Evolutionary conservation across 2,329 filamentous ascomycete species (phyloP).

Genomic region (Scleromitrula shiraiana): DNA sequence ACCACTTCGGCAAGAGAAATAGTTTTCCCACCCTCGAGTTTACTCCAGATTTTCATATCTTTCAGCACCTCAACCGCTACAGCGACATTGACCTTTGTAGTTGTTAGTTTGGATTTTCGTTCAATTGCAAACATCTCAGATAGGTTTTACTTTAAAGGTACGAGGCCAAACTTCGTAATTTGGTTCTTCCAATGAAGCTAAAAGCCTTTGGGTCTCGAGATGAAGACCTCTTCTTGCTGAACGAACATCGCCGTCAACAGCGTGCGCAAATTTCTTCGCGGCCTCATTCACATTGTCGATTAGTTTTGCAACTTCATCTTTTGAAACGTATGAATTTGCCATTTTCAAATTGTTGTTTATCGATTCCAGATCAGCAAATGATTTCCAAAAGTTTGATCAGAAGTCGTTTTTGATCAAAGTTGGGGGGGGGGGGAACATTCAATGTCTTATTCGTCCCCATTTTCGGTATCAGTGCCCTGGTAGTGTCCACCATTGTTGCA

Average conservation of each 20-base stretch:
- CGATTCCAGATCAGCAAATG: background rate
- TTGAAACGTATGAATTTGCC: background rate
- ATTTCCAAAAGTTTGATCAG: background rate
- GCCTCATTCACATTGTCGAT: background rate
- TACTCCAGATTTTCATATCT: conserved; percentile 15
- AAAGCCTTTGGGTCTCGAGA: conserved; percentile 17
- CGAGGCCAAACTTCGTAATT: conserved; percentile 22
- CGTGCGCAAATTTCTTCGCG: background rate
- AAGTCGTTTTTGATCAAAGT: too few relatives aligned
- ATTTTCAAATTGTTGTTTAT: background rate
- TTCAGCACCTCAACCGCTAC: conserved; percentile 18
- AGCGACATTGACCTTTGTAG: conserved; percentile 17
- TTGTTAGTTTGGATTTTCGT: conserved; percentile 1
- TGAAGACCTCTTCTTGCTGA: conserved; percentile 18
- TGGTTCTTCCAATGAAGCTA: conserved; percentile 20
- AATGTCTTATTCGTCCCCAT: too few relatives aligned
- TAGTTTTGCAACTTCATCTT: background rate
- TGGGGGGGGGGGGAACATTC: too few relatives aligned
- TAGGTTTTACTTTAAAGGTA: conserved; percentile 16
- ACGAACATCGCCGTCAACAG: background rate
- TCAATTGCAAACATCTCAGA: background rate
- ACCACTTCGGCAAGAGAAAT: conserved; percentile 16
- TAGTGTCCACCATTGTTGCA: too few relatives aligned
- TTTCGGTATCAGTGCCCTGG: too few relatives aligned
- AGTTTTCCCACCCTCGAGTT: conserved; percentile 18